Evolutionary conservation across 2,329 filamentous ascomycete genomes (phyloP).

Genomic region (Curvularia hawaiiensis): DNA sequence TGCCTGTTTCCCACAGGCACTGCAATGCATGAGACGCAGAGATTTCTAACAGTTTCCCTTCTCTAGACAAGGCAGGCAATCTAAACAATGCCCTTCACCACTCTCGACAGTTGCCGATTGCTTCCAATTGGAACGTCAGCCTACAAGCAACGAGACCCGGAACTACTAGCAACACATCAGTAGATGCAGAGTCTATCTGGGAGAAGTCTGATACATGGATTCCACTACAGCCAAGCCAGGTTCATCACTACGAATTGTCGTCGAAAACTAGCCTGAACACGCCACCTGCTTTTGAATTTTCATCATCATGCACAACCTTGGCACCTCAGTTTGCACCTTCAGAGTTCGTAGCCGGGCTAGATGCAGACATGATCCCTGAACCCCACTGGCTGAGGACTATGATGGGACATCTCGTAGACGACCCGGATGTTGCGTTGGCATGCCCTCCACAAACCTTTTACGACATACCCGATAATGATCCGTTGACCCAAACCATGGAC

Average conservation of each 20-base stretch:
- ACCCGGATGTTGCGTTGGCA: conserved; percentile 12
- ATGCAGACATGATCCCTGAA: conserved; percentile 72
- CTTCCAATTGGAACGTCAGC: neutral
- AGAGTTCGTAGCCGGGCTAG: conserved; percentile 66
- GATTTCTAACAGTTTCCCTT: conserved; percentile 42
- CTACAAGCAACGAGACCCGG: neutral
- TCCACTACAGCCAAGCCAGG: conserved; percentile 5
- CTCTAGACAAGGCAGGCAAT: conserved; percentile 63
- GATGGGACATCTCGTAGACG: conserved; percentile 14
- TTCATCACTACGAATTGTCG: neutral
- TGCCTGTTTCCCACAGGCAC: neutral
- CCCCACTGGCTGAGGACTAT: conserved; percentile 53
- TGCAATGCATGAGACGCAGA: conserved; percentile 48
- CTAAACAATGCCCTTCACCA: conserved; percentile 59
- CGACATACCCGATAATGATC: conserved; percentile 64
- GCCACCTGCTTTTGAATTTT: neutral
- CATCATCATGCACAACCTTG: neutral
- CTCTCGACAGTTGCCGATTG: neutral
- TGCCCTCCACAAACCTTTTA: conserved; percentile 56
- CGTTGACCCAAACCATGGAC: conserved; percentile 63
- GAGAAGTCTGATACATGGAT: conserved; percentile 48
- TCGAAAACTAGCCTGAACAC: neutral
- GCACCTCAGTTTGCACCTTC: conserved; percentile 39
- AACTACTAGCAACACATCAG: neutral
- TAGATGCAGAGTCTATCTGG: neutral